Evolutionary conservation across 2,329 filamentous ascomycete species (phyloP), one percentile per base, ranked within the genome.

Genomic region (Neopestalotiopsis clavispora): DNA sequence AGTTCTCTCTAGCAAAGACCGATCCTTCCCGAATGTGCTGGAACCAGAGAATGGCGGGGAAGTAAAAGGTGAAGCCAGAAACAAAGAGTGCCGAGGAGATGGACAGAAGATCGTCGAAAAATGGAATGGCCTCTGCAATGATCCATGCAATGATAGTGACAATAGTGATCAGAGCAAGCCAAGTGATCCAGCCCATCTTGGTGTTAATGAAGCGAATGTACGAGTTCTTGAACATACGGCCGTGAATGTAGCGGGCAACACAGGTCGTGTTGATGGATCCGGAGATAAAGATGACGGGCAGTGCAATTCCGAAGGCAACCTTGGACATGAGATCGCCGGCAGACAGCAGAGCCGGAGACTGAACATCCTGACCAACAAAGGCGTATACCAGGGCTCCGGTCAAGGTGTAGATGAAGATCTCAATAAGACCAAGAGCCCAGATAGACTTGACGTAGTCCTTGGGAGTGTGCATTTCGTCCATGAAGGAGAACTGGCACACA

Each of bases 91-190:
- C 80, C 2, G 84, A 86, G 62, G 78, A 82, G 74, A 87, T 84
- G 68, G 84, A 82, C n/a, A 94, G 80, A 59, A 94, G 82, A 64
- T 91, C 84, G 71, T 87, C 88, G 82, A 94, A 95, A 77, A 91
- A 90, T 2, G 92, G 92, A 59, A 94, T 91, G 0, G 90, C 87
- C 75, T 92, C 89, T 14, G 92, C 91, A 72, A 94, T 90, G 72
- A 94, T 77, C 86, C 90, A 94, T 4, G 90, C 90, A 13, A 92
- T 66, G 12, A 91, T 65, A 82, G 91, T 94, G 58, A 91, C 78
- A 62, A 77, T 72, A 1, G 84, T 78, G 34, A 89, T 86, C 12
- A 94, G 87, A 3, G 69, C 80, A 14, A 90, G 75, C 92, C 92
- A 93, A 32, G 77, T 74, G 32, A 71, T 70, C 77, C 77, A 79